These are phyloP conservation scores for Eremochloa ophiuroides DNA, from an alignment of 176 grass and related monocot species.

Conservation along the genomic window DNA sequence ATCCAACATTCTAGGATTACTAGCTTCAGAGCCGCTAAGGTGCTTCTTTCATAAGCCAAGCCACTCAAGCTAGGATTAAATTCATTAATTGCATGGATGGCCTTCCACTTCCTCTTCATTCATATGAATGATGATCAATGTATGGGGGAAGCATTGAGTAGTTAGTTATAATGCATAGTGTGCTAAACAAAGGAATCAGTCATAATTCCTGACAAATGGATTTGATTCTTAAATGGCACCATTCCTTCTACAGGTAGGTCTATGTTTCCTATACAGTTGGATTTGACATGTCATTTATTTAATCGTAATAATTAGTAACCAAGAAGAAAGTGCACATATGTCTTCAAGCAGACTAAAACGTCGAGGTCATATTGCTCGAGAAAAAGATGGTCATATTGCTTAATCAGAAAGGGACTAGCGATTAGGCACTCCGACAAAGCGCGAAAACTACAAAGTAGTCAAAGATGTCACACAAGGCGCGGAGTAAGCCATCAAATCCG, in stretches of 20 bases:
- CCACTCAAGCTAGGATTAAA: no score
- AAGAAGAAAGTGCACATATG: background rate
- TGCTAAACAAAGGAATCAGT: background rate
- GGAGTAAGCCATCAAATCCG: no score
- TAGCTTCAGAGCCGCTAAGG: background rate
- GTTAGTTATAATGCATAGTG: background rate
- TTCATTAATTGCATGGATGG: no score
- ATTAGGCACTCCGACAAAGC: background rate
- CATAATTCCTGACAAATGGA: background rate
- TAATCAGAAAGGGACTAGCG: background rate
- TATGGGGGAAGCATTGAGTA: background rate
- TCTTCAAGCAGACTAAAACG: background rate
- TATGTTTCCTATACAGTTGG: background rate
- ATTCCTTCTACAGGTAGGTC: background rate
- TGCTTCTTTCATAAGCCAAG: background rate
- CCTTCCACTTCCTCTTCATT: no score
- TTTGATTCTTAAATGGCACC: background rate
- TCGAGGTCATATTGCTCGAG: background rate
- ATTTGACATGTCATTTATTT: background rate
- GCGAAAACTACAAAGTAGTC: background rate
- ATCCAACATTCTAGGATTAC: background rate
- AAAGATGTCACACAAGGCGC: background rate
- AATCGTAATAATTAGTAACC: background rate
- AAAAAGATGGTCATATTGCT: background rate
- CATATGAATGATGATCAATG: no score